Base-by-base conservation (phyloP, 768 basidiomycete genomes). In the Gloeopeniophorella convolvens region DNA sequence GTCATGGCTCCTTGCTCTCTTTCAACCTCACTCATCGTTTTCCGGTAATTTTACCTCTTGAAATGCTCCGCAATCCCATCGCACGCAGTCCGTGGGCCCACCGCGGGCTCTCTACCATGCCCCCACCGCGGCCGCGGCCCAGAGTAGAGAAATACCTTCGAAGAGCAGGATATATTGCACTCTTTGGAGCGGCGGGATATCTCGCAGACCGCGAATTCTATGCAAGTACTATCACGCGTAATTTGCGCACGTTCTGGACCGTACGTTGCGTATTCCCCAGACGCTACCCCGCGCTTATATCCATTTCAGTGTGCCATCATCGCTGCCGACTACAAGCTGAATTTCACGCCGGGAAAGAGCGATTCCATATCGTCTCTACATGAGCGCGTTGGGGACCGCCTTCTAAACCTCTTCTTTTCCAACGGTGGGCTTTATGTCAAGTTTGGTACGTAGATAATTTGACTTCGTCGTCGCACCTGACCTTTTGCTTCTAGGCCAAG, bases 401-500 rank as follows among this genome's bases (percentile, higher is more conserved):
- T 97, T 51, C 83, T 79, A 55, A 69, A 83, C 62, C 73, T 96
- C 39, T 79, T 92, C 59, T 83, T 79, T 0, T 78, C 78, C 33
- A 95, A 95, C 66, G 87, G 89, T 8, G 88, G 89, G 5, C 69
- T 92, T 3, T 92, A 89, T 63, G 86, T 91, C 59, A 90, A 92
- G 65, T 83, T 90, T 37, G 88, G 85, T 73, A 42, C 49, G 72
- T 54, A 16, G 28, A 31, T 8, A 13, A 12, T 27, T 68, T 42
- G 23, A 61, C 51, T 13, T 32, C 21, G 3, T 33, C 50, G 30
- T 40, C 20, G 16, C 42, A 15, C 45, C 33, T 4, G 44, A 35
- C 37, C 43, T 16, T 37, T 48, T 45, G n/a, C 15, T 42, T 36
- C 7, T 36, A 72, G 83, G 85, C 4, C 89, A 89, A 65, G 81